Conservation (phyloP, 2,329 filamentous ascomycete species). For the Monilinia aucupariae region DNA sequence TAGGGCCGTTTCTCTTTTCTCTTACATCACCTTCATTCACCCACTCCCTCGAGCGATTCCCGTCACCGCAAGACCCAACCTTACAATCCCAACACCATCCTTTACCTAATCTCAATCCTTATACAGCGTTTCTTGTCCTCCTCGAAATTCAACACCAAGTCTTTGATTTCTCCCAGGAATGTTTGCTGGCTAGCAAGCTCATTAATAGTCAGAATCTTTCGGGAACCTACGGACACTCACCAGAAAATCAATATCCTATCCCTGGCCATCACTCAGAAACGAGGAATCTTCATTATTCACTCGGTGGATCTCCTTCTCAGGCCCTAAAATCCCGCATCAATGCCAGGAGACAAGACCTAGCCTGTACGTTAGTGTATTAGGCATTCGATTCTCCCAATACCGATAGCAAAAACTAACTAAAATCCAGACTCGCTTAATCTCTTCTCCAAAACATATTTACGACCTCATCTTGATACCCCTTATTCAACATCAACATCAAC, state of each 20-base stretch:
- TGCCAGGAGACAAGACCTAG: conserved; percentile 9
- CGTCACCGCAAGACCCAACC: background rate
- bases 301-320: background rate
- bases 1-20: conserved; percentile 26
- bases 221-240: background rate
- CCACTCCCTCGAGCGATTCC: background rate
- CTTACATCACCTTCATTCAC: background rate
- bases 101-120: conserved; percentile 26
- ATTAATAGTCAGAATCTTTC: conserved; percentile 15
- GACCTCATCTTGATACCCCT: background rate
- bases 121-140: conserved; percentile 27
- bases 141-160: conserved; percentile 24
- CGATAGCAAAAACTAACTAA: background rate
- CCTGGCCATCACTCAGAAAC: background rate
- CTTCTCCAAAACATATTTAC: conserved; percentile 21
- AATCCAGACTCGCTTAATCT: conserved; percentile 2
- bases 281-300: background rate
- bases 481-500: conserved; percentile 9
- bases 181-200: conserved; percentile 22
- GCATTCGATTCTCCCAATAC: background rate
- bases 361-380: conserved; percentile 13
- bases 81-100: conserved; percentile 11
- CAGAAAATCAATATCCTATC: background rate
- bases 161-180: conserved; percentile 25
- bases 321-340: background rate